Evolutionary conservation across 176 grass and related monocot genomes (phyloP).

Genomic region (Puya raimondii): DNA sequence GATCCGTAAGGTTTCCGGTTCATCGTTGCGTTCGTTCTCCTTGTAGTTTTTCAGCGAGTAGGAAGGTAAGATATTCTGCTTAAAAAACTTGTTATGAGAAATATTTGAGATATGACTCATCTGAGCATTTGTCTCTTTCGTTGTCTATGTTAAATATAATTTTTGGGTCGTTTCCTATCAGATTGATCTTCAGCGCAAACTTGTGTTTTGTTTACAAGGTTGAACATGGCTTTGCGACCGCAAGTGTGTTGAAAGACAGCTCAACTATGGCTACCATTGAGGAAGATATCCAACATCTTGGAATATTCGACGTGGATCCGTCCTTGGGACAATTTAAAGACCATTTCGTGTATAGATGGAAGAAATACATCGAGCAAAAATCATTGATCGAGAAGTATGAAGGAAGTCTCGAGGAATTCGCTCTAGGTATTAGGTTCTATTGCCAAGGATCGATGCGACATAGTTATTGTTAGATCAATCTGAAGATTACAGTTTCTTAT

Average conservation of each 20-base stretch:
- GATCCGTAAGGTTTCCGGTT: conserved; percentile 1
- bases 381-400: conserved; percentile 54
- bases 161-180: neutral
- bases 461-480: conserved; percentile 2
- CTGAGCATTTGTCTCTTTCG: neutral
- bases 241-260: conserved; percentile 27
- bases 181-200: neutral
- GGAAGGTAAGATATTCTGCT: conserved; percentile 8
- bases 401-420: conserved; percentile 60
- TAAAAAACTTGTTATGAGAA: neutral
- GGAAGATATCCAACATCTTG: conserved; percentile 32
- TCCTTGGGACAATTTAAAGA: conserved; percentile 52
- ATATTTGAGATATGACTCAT: neutral
- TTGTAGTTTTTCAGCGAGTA: neutral
- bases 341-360: conserved; percentile 65
- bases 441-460: neutral
- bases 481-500: neutral
- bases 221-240: conserved; percentile 40
- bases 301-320: conserved; percentile 57
- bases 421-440: conserved; percentile 47
- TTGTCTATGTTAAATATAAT: neutral
- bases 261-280: conserved; percentile 21
- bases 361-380: conserved; percentile 59
- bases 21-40: neutral
- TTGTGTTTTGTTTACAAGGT: conserved; percentile 24